Base-by-base conservation (phyloP, 208 protist species). In the Wallacemonas sp. region DNA sequence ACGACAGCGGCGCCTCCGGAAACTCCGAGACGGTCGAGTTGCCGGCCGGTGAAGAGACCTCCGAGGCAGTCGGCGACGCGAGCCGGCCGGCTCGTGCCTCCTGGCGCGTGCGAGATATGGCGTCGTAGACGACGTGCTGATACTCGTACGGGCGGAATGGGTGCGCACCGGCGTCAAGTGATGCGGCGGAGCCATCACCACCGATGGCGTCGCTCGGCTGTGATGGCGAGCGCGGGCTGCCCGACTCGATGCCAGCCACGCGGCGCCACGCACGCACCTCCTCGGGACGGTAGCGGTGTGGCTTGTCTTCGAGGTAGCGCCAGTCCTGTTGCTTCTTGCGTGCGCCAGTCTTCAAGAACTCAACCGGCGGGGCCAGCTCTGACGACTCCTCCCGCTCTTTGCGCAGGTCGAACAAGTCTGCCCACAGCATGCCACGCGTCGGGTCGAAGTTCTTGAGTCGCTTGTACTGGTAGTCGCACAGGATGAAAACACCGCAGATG, bases 401-500 rank as follows among this genome's bases (percentile, higher is more conserved):
- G 24, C 68, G 63, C 17, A 85, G 17, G 61, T 85, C 66, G 67
- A 75, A 87, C 10, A 81, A 57, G 24, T 85, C 81, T 12, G 73
- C 71, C 82, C 85, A 94, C 26, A 94, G 65, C 10, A 91, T 74
- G 3, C 84, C 87, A 6, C 87, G 82, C 0, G 74, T 52, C 1
- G 84, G 81, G 59, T 94, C 87, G 39, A 81, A 90, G 33, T 83
- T 73, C 33, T 53, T 64, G 50, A 52, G 45, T 32, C 57, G 57
- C 74, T 91, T 94, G 64, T 91, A 94, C 21, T 73, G 69, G 66
- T 94, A 91, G 44, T 94, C 87, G 29, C 52, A n/a, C 0, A 59
- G 19, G 1, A 91, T 62, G 52, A 91, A 90, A 30, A 66, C 37
- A 4, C 79, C 27, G 32, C 73, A 74, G 1, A 87, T 37, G 22